Base-by-base conservation (phyloP, 2,329 filamentous ascomycete species). In the Xylaria multiplex region DNA sequence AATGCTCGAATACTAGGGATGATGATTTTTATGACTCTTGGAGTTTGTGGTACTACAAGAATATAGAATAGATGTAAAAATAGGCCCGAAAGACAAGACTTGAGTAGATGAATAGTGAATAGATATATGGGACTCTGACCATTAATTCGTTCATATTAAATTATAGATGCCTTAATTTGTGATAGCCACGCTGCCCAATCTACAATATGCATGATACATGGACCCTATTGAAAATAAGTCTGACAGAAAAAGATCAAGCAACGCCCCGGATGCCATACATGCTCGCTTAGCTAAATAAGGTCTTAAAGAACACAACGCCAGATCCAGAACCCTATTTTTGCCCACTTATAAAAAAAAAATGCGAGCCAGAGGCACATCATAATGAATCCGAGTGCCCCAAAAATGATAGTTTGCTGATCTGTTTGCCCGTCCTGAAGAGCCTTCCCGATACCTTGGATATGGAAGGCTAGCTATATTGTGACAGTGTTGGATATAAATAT, bases 221-320 rank as follows among this genome's bases (percentile, higher is more conserved):
- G 59, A 48, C 59, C 42, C 32, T 56, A 59, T 54, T 30, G 19
- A 42, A 55, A 63, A 48, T 32, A 46, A 35, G 22, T 46, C 53
- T 37, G 48, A 58, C 19, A 46, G 7, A 35, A 19, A 49, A 40
- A 49, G 63, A 42, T 30, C 16, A 62, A 63, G 43, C 64, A 59
- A 66, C 49, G 64, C 64, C 58, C 48, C 42, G 59, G 45, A 66
- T 66, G 64, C 59, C 49, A 35, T 52, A 58, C 19, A 63, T 57
- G 49, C 64, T 42, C 64, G 59, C 54, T 62, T 49, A 54, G 35
- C 54, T 63, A 66, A 59, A 63, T 55, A 54, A 59, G 27, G 45
- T 9, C 46, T 60, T 30, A 11, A 45, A 55, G 7, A 61, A 40
- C n/a, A 61, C 24, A 61, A 53, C 53, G 61, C 56, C 56, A 50